Percentiles rank a stretch among this genome's conserved stretches.
These are phyloP conservation scores for Globisporangium lucens DNA, from an alignment of 352 stramenopile genomes.

Conservation along the genomic window DNA sequence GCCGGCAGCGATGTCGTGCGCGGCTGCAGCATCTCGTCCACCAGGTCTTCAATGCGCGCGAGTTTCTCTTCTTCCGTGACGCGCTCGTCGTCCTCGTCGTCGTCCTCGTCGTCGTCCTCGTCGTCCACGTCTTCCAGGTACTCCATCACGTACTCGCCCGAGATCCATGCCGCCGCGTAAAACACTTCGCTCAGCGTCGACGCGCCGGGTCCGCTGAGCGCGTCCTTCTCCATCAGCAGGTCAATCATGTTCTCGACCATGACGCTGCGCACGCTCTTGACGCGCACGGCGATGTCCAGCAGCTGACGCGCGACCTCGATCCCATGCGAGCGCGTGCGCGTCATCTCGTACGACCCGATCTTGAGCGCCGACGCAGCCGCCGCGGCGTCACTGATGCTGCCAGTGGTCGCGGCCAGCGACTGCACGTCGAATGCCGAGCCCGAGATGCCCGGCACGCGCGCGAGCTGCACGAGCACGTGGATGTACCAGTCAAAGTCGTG, in stretches of 20 bases:
- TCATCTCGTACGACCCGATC: constrained; percentile 26
- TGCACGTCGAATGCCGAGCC: constrained; percentile 32
- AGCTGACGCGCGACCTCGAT: constrained; percentile 93
- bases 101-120: constrained; percentile 71
- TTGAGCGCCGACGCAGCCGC: constrained; percentile 36
- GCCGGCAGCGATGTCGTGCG: constrained; percentile 77
- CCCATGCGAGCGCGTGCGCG: constrained; percentile 47
- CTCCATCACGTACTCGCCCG: constrained; percentile 96
- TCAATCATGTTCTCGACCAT: constrained; percentile 94
- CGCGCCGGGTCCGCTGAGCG: constrained; percentile 61
- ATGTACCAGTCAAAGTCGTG: constrained; percentile 99
- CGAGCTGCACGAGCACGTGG: constrained; percentile 94
- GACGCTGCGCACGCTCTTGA: constrained; percentile 94
- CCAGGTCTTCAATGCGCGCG: constrained; percentile 80
- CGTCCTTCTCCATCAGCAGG: constrained; percentile 89
- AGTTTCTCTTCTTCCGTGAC: constrained; percentile 82
- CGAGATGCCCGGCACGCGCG: constrained; percentile 84
- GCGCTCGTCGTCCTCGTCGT: constrained; percentile 70
- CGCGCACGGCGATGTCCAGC: constrained; percentile 95
- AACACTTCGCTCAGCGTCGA: constrained; percentile 93
- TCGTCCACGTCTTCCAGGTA: constrained; percentile 83
- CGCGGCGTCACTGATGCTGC: constrained; percentile 13
- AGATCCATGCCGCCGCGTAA: constrained; percentile 96
- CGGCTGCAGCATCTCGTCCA: constrained; percentile 79
- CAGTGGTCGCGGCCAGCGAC: constrained; percentile 23